A percentile compares a stretch with the other conserved stretches of the same genome.
phyloP scores from a whole-genome alignment of 1,284 basidiomycete genomes.

The Macrocybe sp. region DNA sequence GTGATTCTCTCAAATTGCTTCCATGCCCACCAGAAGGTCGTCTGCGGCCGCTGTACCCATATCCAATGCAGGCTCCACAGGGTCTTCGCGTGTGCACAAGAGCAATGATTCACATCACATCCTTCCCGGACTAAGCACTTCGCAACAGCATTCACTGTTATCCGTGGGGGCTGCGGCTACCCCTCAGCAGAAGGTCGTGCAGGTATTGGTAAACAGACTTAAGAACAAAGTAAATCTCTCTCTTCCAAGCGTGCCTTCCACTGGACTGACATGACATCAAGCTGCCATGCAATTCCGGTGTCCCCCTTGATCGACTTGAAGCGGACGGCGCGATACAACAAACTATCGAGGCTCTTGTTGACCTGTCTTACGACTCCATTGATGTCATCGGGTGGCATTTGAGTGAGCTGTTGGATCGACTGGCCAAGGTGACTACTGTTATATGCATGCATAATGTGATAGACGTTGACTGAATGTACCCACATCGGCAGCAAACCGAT shows the following conservation, averaged over 20 bases:
- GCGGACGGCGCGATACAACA: conserved; percentile 68
- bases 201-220: conserved; percentile 66
- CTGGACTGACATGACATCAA: conserved; percentile 23
- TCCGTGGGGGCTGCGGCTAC: conserved; percentile 34
- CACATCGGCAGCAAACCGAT: conserved; percentile 42
- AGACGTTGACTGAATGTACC: not conserved
- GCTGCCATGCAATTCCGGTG: conserved; percentile 85
- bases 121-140: conserved; percentile 14
- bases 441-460: not conserved
- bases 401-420: conserved; percentile 67
- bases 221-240: conserved; percentile 55
- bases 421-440: conserved; percentile 60
- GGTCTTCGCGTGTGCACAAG: conserved; percentile 26
- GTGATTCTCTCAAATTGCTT: not conserved
- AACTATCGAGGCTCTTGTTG: conserved; percentile 74
- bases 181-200: conserved; percentile 69
- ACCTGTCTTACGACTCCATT: conserved; percentile 70
- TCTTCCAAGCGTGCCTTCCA: not conserved
- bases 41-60: conserved; percentile 28
- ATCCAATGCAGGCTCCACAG: conserved; percentile 11
- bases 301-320: conserved; percentile 68
- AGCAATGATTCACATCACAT: conserved; percentile 33
- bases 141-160: conserved; percentile 25
- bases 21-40: conserved; percentile 30
- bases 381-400: conserved; percentile 79